These are phyloP conservation scores for Liquidambar formosana DNA, from an alignment of 164 flowering plant species.

Conservation along the genomic window DNA sequence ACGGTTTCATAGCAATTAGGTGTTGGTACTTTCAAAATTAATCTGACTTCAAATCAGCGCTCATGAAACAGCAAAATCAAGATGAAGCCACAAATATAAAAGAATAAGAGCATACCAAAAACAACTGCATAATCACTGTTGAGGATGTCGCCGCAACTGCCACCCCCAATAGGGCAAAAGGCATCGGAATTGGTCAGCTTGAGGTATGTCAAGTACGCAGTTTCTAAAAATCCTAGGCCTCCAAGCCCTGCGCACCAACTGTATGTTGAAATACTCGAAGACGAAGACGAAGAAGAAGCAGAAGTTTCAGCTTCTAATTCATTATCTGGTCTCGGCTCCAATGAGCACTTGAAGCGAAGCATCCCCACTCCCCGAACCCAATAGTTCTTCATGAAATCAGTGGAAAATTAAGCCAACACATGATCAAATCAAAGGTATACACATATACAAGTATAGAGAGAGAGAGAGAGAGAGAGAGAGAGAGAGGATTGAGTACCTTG, in stretches of 20 bases:
- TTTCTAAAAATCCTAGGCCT: conserved; percentile 73
- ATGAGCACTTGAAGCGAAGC: conserved; percentile 38
- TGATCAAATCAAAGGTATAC: too few relatives aligned
- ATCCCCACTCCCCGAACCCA: conserved; percentile 27
- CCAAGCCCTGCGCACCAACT: conserved; percentile 73
- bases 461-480: conserved; percentile 7
- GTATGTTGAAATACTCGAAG: conserved; percentile 45
- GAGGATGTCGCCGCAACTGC: conserved; percentile 71
- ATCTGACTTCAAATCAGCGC: neutral
- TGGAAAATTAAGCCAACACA: too few relatives aligned
- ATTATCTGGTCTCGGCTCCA: conserved; percentile 17
- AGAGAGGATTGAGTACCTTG: conserved; percentile 22
- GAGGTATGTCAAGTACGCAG: conserved; percentile 78
- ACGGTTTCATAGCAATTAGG: neutral
- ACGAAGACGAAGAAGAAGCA: conserved; percentile 20
- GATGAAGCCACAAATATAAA: neutral
- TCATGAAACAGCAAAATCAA: neutral
- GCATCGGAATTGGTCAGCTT: conserved; percentile 72
- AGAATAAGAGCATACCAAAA: conserved; percentile 50
- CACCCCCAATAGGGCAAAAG: conserved; percentile 83
- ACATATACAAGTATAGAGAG: too few relatives aligned
- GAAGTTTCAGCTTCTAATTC: conserved; percentile 19
- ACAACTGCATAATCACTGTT: conserved; percentile 79
- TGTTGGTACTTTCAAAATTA: neutral
- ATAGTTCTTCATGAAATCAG: conserved; percentile 11